Base-by-base conservation (phyloP, 257 asterid genomes). In the Fraxinus quadrangulata region DNA sequence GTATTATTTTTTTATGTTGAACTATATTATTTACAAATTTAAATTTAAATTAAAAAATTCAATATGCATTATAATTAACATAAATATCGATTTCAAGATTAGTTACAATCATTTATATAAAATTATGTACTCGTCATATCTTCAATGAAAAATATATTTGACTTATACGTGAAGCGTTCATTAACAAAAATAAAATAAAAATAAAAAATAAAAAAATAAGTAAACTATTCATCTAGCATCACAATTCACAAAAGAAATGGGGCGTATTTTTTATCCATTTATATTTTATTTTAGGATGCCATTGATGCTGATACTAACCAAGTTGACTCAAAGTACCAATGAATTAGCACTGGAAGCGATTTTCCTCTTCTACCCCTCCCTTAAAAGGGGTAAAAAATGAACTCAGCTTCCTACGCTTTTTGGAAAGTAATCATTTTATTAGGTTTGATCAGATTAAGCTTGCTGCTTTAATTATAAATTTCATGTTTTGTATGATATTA, bases 311-410 rank as follows among this genome's bases (percentile, higher is more conserved):
- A 61, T 10, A 23, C 14, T 23, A 40, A 54, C 61, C 33, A 49
- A 36, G 37, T 72, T n/a, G 71, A 36, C 81, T 80, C 84, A 77
- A 76, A 77, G 66, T 61, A 33, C 4, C 21, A 67, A 75, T 79
- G 74, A 71, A 73, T 80, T 82, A 63, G 8, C 42, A n/a, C 1
- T 54, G 10, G 12, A n/a, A 5, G 26, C 24, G 11, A 56, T 56
- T 56, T 56, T 56, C 28, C 66, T n/a, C 4, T 56, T 21, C 3
- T 56, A 19, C 13, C 28, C 68, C 68, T 3, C 17, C 33, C 68
- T 5, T n/a, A 61, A 24, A 24, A 9, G 2, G 2, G 6, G 1
- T 0, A 23, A 16, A 16, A 54, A 19, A 5, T 16, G 24, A 54
- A 54, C 24, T 5, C 10, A 17, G 2, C 66, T 56, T 56, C 66